phyloP scores from a whole-genome alignment of 2,329 filamentous ascomycete species.

The Stemphylium vesicarium region DNA sequence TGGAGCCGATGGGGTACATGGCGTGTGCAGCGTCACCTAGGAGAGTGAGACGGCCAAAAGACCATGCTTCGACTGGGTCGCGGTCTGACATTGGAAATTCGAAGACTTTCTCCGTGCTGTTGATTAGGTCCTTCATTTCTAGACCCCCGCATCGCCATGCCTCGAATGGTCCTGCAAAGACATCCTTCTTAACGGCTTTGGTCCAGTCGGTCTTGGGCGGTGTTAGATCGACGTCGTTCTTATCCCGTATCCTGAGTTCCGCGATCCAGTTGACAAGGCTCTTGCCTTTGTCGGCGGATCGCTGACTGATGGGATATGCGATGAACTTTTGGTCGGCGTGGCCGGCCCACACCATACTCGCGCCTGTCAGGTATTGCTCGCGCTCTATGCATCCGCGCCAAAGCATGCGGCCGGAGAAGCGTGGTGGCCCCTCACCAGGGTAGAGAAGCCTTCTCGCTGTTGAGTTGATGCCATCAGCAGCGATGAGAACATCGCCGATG shows the following conservation, averaged over 20 bases:
- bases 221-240: slow-evolving; percentile 52
- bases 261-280: slow-evolving; percentile 57
- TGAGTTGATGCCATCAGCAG: slow-evolving; percentile 56
- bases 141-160: slow-evolving; percentile 54
- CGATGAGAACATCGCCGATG: slow-evolving; percentile 48
- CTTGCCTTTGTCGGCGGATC: slow-evolving; percentile 45
- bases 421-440: slow-evolving; percentile 53
- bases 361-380: slow-evolving; percentile 51
- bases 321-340: slow-evolving; percentile 58
- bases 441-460: slow-evolving; percentile 52
- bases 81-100: slow-evolving; percentile 58
- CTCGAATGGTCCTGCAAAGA: slow-evolving; percentile 51
- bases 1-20: slow-evolving; percentile 55
- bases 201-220: slow-evolving; percentile 56
- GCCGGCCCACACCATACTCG: slow-evolving; percentile 55
- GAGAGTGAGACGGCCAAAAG: slow-evolving; percentile 42
- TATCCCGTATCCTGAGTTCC: slow-evolving; percentile 52
- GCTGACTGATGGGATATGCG: slow-evolving; percentile 54
- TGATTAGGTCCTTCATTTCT: slow-evolving; percentile 52
- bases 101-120: slow-evolving; percentile 51
- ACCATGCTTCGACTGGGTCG: slow-evolving; percentile 52
- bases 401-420: slow-evolving; percentile 55
- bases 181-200: slow-evolving; percentile 50
- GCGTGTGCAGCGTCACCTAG: slow-evolving; percentile 52
- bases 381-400: slow-evolving; percentile 55